Conservation (phyloP, 768 basidiomycete species). For the Termitomyces sp. region DNA sequence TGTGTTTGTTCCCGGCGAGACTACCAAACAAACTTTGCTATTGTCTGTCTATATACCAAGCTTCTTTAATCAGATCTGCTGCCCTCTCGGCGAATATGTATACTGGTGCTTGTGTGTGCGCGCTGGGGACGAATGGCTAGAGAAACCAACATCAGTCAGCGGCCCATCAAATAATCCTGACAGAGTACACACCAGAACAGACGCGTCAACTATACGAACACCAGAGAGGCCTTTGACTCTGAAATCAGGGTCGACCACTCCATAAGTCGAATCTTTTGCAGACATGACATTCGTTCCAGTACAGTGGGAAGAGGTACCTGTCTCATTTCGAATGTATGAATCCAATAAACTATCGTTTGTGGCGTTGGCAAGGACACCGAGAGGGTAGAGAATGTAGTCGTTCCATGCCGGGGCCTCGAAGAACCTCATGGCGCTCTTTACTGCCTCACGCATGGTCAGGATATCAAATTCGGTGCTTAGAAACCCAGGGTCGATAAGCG, state of each 20-base stretch:
- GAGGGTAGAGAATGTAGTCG: slow-evolving; percentile 8
- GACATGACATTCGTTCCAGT: slow-evolving; percentile 12
- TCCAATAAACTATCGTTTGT: slow-evolving; percentile 5
- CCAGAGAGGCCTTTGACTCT: slow-evolving; percentile 11
- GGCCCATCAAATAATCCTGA: too few species aligned
- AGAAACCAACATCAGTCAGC: not conserved
- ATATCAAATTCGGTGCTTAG: slow-evolving; percentile 11
- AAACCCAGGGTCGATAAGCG: slow-evolving; percentile 13
- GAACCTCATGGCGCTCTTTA: slow-evolving; percentile 12
- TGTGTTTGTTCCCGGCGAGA: not conserved
- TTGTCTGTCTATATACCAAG: not conserved
- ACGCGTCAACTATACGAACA: slow-evolving; percentile 15
- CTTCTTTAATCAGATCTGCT: slow-evolving; percentile 11
- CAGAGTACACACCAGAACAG: slow-evolving; percentile 10
- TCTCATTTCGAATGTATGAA: slow-evolving; percentile 3
- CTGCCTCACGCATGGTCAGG: slow-evolving; percentile 10
- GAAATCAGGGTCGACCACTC: slow-evolving; percentile 15
- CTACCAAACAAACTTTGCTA: not conserved
- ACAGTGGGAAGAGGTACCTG: slow-evolving; percentile 7
- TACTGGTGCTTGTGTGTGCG: slow-evolving; percentile 11
- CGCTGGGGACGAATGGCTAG: slow-evolving; percentile 12
- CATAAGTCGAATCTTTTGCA: slow-evolving; percentile 5
- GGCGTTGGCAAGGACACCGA: slow-evolving; percentile 7
- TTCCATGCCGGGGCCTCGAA: slow-evolving; percentile 10
- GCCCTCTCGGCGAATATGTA: slow-evolving; percentile 16